Evolutionary conservation across 352 stramenopile genomes (phyloP).

Genomic region (Phytophthora uliginosa): DNA sequence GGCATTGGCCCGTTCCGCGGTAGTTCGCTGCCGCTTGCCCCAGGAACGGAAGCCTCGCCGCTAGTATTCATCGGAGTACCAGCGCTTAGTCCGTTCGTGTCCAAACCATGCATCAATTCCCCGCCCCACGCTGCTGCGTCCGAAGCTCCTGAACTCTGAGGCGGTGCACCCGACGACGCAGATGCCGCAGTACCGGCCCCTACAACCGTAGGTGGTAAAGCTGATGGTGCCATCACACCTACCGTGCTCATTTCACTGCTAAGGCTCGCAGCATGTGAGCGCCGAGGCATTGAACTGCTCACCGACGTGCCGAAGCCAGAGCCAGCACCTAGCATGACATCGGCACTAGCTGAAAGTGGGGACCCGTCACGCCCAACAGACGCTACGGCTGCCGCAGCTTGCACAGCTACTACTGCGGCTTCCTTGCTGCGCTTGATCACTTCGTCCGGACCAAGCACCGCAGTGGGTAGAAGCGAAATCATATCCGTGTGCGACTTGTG

Average conservation of each 20-base stretch:
- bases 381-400: slow-evolving; percentile 75
- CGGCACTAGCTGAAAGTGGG: slow-evolving; percentile 55
- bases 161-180: slow-evolving; percentile 13
- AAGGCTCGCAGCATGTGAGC: slow-evolving; percentile 49
- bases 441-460: slow-evolving; percentile 74
- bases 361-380: slow-evolving; percentile 60
- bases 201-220: slow-evolving; percentile 19
- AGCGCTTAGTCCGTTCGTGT: slow-evolving; percentile 29
- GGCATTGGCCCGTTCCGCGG: slow-evolving; percentile 54
- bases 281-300: slow-evolving; percentile 44
- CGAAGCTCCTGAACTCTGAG: slow-evolving; percentile 17
- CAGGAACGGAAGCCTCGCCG: background rate
- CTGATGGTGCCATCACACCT: slow-evolving; percentile 17
- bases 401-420: slow-evolving; percentile 74
- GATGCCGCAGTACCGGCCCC: slow-evolving; percentile 15
- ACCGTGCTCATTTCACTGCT: slow-evolving; percentile 38
- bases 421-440: slow-evolving; percentile 91
- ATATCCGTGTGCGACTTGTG: slow-evolving; percentile 89
- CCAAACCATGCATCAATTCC: slow-evolving; percentile 35
- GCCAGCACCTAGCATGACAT: slow-evolving; percentile 60
- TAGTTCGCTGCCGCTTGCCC: slow-evolving; percentile 10
- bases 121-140: slow-evolving; percentile 41
- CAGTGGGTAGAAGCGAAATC: slow-evolving; percentile 64
- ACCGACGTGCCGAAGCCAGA: slow-evolving; percentile 55
- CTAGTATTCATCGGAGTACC: slow-evolving; percentile 27